phyloP scores from a whole-genome alignment of 768 basidiomycete species.

The Serendipita sp. region DNA sequence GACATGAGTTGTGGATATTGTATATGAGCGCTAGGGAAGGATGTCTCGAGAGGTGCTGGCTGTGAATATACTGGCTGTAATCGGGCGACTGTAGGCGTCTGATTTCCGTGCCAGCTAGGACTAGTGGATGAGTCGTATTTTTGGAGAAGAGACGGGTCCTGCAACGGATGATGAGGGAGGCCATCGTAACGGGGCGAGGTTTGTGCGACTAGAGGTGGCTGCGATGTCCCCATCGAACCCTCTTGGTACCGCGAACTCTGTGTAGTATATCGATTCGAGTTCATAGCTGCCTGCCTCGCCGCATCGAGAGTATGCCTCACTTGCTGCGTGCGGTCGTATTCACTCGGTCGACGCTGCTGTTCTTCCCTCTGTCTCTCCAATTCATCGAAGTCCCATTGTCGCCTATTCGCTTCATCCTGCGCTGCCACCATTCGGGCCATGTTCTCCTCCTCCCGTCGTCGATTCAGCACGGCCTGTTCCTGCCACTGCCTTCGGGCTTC shows the following conservation, averaged over 20 bases:
- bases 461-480: not conserved
- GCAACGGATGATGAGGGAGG: not conserved
- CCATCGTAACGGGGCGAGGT: slow-evolving; percentile 23
- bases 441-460: slow-evolving; percentile 12
- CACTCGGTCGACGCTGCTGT: not conserved
- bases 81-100: not conserved
- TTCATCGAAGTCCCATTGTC: slow-evolving; percentile 21
- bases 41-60: slow-evolving; percentile 46
- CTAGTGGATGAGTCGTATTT: not conserved
- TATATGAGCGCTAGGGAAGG: slow-evolving; percentile 44
- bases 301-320: slow-evolving; percentile 3
- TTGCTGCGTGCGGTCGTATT: slow-evolving; percentile 3
- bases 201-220: slow-evolving; percentile 11
- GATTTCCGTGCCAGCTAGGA: not conserved
- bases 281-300: not conserved
- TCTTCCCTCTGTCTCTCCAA: slow-evolving; percentile 9
- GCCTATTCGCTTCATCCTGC: slow-evolving; percentile 18
- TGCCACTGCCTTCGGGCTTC: slow-evolving; percentile 3
- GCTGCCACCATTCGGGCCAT: slow-evolving; percentile 13
- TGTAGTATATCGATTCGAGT: slow-evolving; percentile 11
- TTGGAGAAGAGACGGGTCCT: not conserved
- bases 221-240: slow-evolving; percentile 7
- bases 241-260: slow-evolving; percentile 1
- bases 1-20: slow-evolving; percentile 64
- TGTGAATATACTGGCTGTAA: not conserved